Percentiles rank a stretch among this genome's conserved stretches.
phyloP scores from a whole-genome alignment of 2,329 filamentous ascomycete species.

The Aspergillus pseudoglaucus region DNA sequence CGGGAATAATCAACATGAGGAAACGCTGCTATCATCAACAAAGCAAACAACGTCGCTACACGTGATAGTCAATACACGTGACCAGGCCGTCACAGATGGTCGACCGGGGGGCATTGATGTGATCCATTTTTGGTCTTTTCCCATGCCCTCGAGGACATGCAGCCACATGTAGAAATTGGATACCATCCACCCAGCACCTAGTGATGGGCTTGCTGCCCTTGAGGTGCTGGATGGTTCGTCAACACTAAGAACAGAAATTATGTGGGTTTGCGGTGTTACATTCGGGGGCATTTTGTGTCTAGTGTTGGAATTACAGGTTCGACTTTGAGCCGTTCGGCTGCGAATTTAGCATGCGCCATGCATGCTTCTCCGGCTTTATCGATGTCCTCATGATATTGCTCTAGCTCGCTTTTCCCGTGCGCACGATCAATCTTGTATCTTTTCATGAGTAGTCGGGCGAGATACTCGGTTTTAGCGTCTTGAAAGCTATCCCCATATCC shows the following conservation, averaged over 20 bases:
- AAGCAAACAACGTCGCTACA: too few species aligned
- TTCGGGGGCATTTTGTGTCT: conserved; percentile 7
- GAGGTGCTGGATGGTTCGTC: neutral
- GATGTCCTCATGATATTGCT: neutral
- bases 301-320: conserved; percentile 3
- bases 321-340: neutral
- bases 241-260: conserved; percentile 6
- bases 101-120: conserved; percentile 5
- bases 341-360: neutral
- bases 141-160: conserved; percentile 8
- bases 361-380: neutral
- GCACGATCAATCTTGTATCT: conserved; percentile 2
- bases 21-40: too few species aligned
- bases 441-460: neutral
- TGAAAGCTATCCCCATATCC: conserved; percentile 1
- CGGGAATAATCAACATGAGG: too few species aligned
- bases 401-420: neutral
- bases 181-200: conserved; percentile 9
- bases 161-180: conserved; percentile 10
- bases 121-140: conserved; percentile 6
- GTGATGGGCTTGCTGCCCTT: conserved; percentile 3
- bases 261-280: conserved; percentile 5
- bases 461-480: conserved; percentile 1
- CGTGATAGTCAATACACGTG: too few species aligned
- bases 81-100: too few species aligned